Percentiles rank a stretch among this genome's conserved stretches.
phyloP scores from a whole-genome alignment of 441 rosid species.

The Breynia disticha region DNA sequence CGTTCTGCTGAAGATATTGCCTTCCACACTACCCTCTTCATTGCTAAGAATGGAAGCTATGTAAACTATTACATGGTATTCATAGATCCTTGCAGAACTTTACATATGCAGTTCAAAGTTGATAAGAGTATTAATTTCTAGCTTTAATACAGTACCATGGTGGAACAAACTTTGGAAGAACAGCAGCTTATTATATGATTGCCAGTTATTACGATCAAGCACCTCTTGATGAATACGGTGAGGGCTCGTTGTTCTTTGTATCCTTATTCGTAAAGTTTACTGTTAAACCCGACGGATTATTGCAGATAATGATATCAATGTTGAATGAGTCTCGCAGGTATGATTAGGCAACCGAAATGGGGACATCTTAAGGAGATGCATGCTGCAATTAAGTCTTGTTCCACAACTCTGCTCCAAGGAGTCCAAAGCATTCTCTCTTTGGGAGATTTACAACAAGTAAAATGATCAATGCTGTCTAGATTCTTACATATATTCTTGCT shows the following conservation, averaged over 20 bases:
- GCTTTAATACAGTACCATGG: constrained; percentile 60
- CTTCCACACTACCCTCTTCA: constrained; percentile 56
- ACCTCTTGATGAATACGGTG: constrained; percentile 84
- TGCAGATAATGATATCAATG: not conserved
- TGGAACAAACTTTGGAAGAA: constrained; percentile 85
- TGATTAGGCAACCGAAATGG: constrained; percentile 75
- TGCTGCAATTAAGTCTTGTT: constrained; percentile 44
- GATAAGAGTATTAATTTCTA: not conserved
- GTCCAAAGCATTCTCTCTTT: constrained; percentile 40
- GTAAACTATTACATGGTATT: constrained; percentile 90
- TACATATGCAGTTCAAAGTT: not conserved
- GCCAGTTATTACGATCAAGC: constrained; percentile 83
- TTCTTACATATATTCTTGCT: not conserved
- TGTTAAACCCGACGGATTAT: no score
- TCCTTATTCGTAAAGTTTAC: not conserved
- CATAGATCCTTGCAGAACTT: not conserved
- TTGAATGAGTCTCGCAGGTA: constrained; percentile 26
- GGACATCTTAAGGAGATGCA: constrained; percentile 82
- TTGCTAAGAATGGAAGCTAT: constrained; percentile 67
- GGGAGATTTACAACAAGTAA: constrained; percentile 61
- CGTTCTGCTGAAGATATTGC: constrained; percentile 69
- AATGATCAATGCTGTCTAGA: not conserved
- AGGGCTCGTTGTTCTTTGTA: not conserved
- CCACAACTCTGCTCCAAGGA: constrained; percentile 50
- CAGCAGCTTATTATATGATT: constrained; percentile 43